phyloP scores from a whole-genome alignment of 2,329 filamentous ascomycete species.

The Chrysoporthe deuterocubensis region DNA sequence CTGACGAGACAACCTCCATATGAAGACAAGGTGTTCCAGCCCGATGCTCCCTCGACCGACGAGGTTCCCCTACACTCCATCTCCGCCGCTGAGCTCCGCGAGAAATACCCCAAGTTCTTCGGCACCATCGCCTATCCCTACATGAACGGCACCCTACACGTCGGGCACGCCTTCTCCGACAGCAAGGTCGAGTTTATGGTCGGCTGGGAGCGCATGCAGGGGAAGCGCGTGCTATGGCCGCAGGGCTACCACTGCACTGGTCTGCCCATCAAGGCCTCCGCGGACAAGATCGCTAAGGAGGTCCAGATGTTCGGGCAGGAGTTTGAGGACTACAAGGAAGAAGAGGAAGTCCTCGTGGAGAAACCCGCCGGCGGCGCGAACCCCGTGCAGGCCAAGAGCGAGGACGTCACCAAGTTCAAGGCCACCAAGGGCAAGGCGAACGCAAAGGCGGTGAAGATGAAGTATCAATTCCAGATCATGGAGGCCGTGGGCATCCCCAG shows the following conservation, averaged over 20 bases:
- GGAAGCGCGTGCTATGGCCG: constrained; percentile 84
- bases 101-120: constrained; percentile 89
- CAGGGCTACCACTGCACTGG: constrained; percentile 96
- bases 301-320: constrained; percentile 85
- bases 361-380: constrained; percentile 65
- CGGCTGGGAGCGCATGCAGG: constrained; percentile 87
- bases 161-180: constrained; percentile 89
- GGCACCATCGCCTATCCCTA: constrained; percentile 59
- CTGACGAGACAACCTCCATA: background rate
- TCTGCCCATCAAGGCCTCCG: constrained; percentile 97
- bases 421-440: constrained; percentile 92
- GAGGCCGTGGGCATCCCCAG: constrained; percentile 82
- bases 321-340: constrained; percentile 77
- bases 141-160: constrained; percentile 80
- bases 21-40: constrained; percentile 73
- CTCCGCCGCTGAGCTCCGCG: constrained; percentile 73
- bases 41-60: constrained; percentile 77
- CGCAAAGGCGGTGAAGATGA: constrained; percentile 87
- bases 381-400: constrained; percentile 61
- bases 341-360: constrained; percentile 54
- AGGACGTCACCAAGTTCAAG: constrained; percentile 88
- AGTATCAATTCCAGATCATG: constrained; percentile 95
- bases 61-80: constrained; percentile 75
- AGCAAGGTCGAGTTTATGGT: constrained; percentile 92
- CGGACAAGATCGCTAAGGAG: constrained; percentile 91